Base-by-base conservation (phyloP, 768 basidiomycete genomes). In the Kwoniella heveanensis region DNA sequence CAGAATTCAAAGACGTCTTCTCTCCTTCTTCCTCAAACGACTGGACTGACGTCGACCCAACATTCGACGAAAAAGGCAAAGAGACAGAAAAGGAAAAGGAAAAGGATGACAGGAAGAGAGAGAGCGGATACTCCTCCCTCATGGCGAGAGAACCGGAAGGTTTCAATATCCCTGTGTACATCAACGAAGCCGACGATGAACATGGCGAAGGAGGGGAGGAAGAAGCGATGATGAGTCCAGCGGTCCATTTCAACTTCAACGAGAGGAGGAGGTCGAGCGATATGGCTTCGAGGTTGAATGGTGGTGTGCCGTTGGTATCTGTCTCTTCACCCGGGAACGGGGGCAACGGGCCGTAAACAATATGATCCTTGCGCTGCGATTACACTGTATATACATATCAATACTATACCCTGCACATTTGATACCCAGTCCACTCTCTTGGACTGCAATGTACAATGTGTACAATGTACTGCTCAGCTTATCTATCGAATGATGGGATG, bases 1-100 rank as follows among this genome's bases (percentile, higher is more conserved):
- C 67, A 29, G 74, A 72, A 52, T 72, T 70, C 50, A 12, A 53
- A 7, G 69, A 70, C 36, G 13, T 75, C 1, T 72, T 70, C 57
- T 59, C 52, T 27, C 71, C 71, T 26, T 54, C 46, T 5, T 54
- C 46, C 4, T 50, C 46, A n/a, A 1, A 49, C 4, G 22, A 24
- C 10, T 26, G 48, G 48, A 44, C 39, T 17, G 39, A 44, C 15
- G 15, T 10, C 19, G 39, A 3, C 47, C 1, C 57, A 2, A 36
- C 36, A 27, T 30, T 25, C 32, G 25, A 30, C 5, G 27, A 46
- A 27, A 25, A 27, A 52, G 37, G 15, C 25, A 37, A 29, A 50
- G 29, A 26, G 24, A 36, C 27, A 51, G 13, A 59, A n/a, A n/a
- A n/a, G n/a, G n/a, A n/a, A n/a, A n/a, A n/a, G n/a, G n/a, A n/a